Percentiles rank a stretch among this genome's conserved stretches.
These are phyloP conservation scores for Austroboletus novae-zelandiae DNA, from an alignment of 1,284 basidiomycete species.

Conservation along the genomic window DNA sequence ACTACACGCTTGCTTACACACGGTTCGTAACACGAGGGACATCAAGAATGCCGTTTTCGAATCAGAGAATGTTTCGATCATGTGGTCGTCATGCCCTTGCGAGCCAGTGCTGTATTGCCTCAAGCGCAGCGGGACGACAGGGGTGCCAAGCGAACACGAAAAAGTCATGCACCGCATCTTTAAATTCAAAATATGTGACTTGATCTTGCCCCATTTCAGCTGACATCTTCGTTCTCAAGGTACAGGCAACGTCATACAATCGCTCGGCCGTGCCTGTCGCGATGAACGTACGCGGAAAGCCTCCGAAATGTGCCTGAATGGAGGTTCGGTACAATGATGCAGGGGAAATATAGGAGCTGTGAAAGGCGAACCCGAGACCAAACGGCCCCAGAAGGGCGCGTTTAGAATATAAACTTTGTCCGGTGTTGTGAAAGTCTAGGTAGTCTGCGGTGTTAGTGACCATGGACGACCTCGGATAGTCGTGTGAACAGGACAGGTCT, in stretches of 20 bases:
- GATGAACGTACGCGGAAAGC: conserved; percentile 38
- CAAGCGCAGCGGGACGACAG: conserved; percentile 43
- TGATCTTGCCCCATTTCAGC: conserved; percentile 30
- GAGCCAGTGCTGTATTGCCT: conserved; percentile 50
- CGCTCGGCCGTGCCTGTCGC: conserved; percentile 34
- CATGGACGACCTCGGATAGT: conserved; percentile 27
- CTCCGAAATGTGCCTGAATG: conserved; percentile 23
- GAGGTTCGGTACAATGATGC: conserved; percentile 8
- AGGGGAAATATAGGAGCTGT: conserved; percentile 16
- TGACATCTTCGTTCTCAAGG: conserved; percentile 41
- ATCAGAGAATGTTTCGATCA: not conserved
- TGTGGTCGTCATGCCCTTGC: not conserved
- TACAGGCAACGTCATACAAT: conserved; percentile 29
- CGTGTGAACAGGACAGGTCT: conserved; percentile 36
- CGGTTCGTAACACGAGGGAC: not conserved
- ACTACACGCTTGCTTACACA: too few relatives aligned
- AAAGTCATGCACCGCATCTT: conserved; percentile 56
- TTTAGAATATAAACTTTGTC: conserved; percentile 9
- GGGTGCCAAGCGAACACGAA: conserved; percentile 44
- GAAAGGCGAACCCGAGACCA: conserved; percentile 14
- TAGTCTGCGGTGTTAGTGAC: conserved; percentile 19
- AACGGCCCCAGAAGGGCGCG: conserved; percentile 16
- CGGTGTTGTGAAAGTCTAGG: conserved; percentile 8
- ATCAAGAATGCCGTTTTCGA: too few relatives aligned
- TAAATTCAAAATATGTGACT: conserved; percentile 47